These are phyloP conservation scores for Achlya hypogyna DNA, from an alignment of 352 stramenopile species.

Conservation along the genomic window DNA sequence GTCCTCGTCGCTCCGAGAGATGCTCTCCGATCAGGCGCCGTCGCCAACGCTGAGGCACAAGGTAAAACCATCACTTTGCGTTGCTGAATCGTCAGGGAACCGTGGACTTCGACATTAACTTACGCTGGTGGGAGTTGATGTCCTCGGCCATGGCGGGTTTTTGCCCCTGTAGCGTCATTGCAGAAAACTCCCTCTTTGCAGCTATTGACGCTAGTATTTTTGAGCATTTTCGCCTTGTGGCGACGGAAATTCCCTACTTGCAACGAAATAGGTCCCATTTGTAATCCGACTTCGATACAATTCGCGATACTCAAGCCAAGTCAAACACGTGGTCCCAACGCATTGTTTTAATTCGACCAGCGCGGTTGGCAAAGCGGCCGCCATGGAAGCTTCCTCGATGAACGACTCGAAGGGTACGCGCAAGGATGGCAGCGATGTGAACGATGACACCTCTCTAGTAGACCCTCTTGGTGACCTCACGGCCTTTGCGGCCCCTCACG, in stretches of 20 bases:
- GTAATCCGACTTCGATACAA: neutral
- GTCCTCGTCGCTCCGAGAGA: too few relatives aligned
- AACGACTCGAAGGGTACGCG: neutral
- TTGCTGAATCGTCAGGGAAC: too few relatives aligned
- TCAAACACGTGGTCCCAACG: neutral
- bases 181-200: neutral
- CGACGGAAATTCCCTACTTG: neutral
- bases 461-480: neutral
- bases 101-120: too few relatives aligned
- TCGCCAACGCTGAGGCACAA: too few relatives aligned
- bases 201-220: neutral
- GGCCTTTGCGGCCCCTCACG: neutral
- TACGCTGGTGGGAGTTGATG: too few relatives aligned
- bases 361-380: neutral
- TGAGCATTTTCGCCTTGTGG: neutral
- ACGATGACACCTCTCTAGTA: neutral
- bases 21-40: too few relatives aligned
- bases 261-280: slow-evolving; percentile 3
- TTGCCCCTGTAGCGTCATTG: slow-evolving; percentile 2
- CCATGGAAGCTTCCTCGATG: neutral
- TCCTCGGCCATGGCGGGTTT: too few relatives aligned
- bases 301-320: neutral
- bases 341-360: neutral
- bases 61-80: too few relatives aligned
- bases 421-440: neutral